Conservation (phyloP, 2,329 filamentous ascomycete species). For the Thelonectria olida region DNA sequence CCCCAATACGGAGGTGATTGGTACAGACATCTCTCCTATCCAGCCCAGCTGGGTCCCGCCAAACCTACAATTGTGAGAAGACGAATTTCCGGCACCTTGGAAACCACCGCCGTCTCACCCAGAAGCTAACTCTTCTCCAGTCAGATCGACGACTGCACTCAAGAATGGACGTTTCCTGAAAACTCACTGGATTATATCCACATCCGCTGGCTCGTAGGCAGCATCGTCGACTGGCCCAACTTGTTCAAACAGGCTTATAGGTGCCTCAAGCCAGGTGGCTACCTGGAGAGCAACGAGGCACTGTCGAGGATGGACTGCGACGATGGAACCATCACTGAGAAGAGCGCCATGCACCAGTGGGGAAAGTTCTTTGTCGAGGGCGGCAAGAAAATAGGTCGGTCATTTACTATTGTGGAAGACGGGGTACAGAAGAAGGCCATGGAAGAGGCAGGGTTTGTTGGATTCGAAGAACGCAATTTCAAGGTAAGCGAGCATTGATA, state of each 20-base stretch:
- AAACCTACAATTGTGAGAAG: background rate
- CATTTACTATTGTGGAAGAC: background rate
- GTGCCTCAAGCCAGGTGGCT: background rate
- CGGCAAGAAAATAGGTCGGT: background rate
- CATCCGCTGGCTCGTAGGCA: background rate
- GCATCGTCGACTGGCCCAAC: background rate
- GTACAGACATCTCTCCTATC: background rate
- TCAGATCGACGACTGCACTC: background rate
- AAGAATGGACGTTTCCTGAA: background rate
- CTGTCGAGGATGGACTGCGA: background rate
- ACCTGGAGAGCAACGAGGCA: background rate
- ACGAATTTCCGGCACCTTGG: background rate
- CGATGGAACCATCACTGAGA: background rate
- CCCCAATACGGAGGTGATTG: background rate
- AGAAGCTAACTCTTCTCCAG: background rate
- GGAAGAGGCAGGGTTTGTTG: background rate
- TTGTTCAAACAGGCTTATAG: background rate
- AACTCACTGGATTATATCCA: background rate
- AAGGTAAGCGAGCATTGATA: background rate
- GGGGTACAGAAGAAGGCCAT: background rate
- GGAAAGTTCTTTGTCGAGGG: background rate
- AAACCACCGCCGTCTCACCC: background rate
- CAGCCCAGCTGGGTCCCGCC: background rate
- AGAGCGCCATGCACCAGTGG: background rate
- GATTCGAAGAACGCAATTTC: background rate